Evolutionary conservation across 2,329 filamentous ascomycete species (phyloP).

Genomic region (Monosporascus sp.): DNA sequence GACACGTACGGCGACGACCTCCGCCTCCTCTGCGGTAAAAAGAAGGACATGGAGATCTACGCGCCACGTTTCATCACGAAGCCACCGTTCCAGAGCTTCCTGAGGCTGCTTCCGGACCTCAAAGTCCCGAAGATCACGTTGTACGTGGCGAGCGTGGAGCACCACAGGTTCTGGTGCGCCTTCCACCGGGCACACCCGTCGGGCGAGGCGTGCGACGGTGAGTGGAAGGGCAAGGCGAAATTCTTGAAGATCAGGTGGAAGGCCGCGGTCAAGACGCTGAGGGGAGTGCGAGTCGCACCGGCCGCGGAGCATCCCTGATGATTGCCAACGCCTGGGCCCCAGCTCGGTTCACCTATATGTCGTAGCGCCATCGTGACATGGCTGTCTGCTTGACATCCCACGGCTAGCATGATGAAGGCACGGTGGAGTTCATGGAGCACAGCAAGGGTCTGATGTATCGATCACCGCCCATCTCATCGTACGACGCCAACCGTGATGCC

Average conservation of each 20-base stretch:
- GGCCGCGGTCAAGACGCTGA: constrained; percentile 12
- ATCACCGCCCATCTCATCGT: too few species aligned
- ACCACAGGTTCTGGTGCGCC: constrained; percentile 21
- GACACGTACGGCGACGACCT: constrained; percentile 5
- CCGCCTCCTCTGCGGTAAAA: constrained; percentile 6
- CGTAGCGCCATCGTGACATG: too few species aligned
- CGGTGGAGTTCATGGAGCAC: too few species aligned
- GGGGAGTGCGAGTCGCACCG: constrained; percentile 3
- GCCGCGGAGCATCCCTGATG: not conserved
- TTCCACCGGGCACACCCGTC: constrained; percentile 17
- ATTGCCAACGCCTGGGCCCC: not conserved
- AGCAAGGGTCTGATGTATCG: too few species aligned
- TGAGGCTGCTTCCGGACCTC: constrained; percentile 17
- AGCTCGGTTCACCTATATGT: too few species aligned
- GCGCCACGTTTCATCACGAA: constrained; percentile 19
- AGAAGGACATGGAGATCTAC: constrained; percentile 6
- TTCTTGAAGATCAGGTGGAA: constrained; percentile 16
- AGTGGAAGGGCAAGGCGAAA: constrained; percentile 15
- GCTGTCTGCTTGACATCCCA: too few species aligned
- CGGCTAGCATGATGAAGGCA: too few species aligned
- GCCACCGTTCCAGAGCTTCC: constrained; percentile 23
- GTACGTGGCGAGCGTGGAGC: constrained; percentile 15
- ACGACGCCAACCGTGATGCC: too few species aligned
- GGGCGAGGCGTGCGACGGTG: constrained; percentile 14
- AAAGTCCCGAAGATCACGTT: constrained; percentile 11